Conservation (phyloP, 805 yeast species). For the Nakazawaea wyomingensis region DNA sequence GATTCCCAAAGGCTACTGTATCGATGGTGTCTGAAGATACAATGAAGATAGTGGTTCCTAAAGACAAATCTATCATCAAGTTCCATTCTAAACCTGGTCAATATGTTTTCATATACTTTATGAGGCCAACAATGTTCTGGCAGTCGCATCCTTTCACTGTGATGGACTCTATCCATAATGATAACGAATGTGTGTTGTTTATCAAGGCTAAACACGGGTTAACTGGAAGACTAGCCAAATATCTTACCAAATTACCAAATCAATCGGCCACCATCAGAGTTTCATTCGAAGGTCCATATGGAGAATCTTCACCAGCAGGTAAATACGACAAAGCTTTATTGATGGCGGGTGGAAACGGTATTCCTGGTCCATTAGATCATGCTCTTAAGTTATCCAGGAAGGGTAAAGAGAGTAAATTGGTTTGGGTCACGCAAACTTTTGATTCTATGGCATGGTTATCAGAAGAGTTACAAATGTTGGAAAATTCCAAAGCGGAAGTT, state of each 20-base stretch:
- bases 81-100: constrained; percentile 44
- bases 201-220: constrained; percentile 55
- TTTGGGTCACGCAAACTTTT: not conserved
- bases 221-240: constrained; percentile 38
- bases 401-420: not conserved
- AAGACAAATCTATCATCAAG: constrained; percentile 41
- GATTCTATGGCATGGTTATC: not conserved
- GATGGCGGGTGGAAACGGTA: constrained; percentile 49
- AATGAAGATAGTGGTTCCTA: constrained; percentile 39
- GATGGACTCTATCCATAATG: constrained; percentile 33
- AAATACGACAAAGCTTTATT: constrained; percentile 35
- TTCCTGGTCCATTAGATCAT: constrained; percentile 41
- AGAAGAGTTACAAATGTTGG: not conserved
- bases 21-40: constrained; percentile 25
- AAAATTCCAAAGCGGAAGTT: not conserved
- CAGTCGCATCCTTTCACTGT: constrained; percentile 75
- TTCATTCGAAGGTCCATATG: constrained; percentile 45
- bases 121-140: constrained; percentile 40
- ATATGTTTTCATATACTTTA: constrained; percentile 51
- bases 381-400: constrained; percentile 21
- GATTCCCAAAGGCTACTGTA: constrained; percentile 20
- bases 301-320: constrained; percentile 31
- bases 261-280: constrained; percentile 4
- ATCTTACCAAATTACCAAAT: constrained; percentile 23
- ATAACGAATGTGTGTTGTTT: constrained; percentile 34